phyloP scores from a whole-genome alignment of 225 moss, liverwort and hornwort genomes.

The Neckera pumila region DNA sequence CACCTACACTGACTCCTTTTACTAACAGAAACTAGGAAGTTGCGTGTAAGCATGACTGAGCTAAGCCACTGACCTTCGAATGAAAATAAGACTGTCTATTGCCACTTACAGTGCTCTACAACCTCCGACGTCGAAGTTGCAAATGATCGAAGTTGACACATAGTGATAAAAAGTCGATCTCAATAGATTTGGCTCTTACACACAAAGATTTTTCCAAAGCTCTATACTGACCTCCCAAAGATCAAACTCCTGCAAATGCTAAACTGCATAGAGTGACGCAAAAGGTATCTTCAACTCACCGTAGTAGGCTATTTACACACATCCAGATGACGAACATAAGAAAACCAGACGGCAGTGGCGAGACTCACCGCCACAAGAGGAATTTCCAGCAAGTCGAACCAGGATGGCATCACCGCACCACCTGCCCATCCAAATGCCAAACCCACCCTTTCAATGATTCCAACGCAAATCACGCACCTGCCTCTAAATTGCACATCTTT shows the following conservation, averaged over 20 bases:
- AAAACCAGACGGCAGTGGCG: background rate
- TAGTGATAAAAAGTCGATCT: background rate
- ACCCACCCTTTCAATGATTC: background rate
- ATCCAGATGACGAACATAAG: background rate
- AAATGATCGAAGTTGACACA: background rate
- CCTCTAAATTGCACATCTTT: background rate
- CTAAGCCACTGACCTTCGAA: background rate
- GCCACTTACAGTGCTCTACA: background rate
- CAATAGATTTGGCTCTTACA: background rate
- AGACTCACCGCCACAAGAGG: conserved; percentile 52
- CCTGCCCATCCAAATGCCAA: conserved; percentile 24
- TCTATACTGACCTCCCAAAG: background rate
- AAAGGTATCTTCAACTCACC: background rate
- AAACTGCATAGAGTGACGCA: background rate
- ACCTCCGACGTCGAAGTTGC: background rate
- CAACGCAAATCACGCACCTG: background rate
- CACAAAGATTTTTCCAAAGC: background rate
- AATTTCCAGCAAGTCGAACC: conserved; percentile 83
- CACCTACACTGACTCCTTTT: background rate
- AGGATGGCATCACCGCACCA: conserved; percentile 66
- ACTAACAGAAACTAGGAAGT: background rate
- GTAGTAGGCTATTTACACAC: background rate
- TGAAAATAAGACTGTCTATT: background rate
- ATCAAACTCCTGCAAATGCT: background rate
- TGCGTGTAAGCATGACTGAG: background rate